Base-by-base conservation (phyloP, 371 early-diverging fungal genomes). In the Mucor ambiguus region DNA sequence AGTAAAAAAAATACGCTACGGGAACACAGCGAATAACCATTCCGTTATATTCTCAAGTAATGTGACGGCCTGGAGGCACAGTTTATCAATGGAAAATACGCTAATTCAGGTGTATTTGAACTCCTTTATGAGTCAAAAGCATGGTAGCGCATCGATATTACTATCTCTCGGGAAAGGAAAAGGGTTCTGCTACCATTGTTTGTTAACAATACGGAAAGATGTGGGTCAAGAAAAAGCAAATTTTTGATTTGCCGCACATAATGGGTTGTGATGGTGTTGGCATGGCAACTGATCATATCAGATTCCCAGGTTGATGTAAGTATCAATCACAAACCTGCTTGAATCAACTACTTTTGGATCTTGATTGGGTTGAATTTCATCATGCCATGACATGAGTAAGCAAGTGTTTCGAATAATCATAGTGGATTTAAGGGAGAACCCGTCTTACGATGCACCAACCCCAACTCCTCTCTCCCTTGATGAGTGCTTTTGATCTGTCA, bases 371-470 rank as follows among this genome's bases (percentile, higher is more conserved):
- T 14, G 12, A 12, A 52, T 26, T 52, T 4, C 1, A 52, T 52
- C 28, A 52, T 52, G 11, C 52, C 14, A 28, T 28, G 26, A 11
- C 12, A 52, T 6, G 12, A 14, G 28, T 24, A 52, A 28, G 28
- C 26, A 14, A 14, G 3, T 5, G 12, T 46, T 24, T 46, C 8
- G 22, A 46, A 22, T 22, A 6, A 7, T 46, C 24, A 4, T 28
- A 28, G 12, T 52, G 52, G 28, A 52, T 52, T 26, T 52, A 52
- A 52, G 52, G 52, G 52, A 52, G 52, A 52, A 52, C 26, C 52
- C 14, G 11, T 52, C 12, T 52, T 0, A 41, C 41, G 18, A 41
- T 35, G 7, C 41, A 41, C 41, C 41, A 14, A 41, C 5, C 4
- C 16, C 26, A n/a, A n/a, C n/a, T n/a, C n/a, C n/a, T n/a, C n/a